Conservation (phyloP, 2,329 filamentous ascomycete species). For the Monosporascus sp. region DNA sequence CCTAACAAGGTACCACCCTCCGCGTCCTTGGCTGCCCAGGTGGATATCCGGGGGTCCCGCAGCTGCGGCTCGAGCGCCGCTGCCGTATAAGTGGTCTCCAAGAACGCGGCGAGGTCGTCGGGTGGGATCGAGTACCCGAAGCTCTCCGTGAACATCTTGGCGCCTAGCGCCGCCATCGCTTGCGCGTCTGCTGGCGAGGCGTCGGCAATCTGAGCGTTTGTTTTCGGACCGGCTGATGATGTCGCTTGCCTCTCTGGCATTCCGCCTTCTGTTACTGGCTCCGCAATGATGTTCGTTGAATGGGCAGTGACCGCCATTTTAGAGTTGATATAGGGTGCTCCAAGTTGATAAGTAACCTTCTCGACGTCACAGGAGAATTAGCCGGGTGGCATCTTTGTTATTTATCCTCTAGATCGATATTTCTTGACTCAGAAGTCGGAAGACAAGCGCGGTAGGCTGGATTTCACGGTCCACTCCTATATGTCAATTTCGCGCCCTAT, state of each 20-base stretch:
- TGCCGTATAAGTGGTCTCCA: conserved; percentile 17
- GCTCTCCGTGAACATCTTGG: conserved; percentile 19
- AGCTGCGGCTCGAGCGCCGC: conserved; percentile 15
- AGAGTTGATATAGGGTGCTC: no score
- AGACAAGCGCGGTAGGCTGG: no score
- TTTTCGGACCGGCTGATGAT: neutral
- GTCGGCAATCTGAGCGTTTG: conserved; percentile 7
- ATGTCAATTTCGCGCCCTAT: no score
- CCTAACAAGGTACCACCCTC: conserved; percentile 12
- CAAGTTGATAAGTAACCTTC: no score
- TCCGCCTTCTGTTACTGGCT: neutral
- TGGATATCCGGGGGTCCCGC: conserved; percentile 11
- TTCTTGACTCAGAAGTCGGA: no score
- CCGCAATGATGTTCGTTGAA: neutral
- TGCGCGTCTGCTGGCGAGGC: conserved; percentile 17
- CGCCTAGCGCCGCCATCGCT: conserved; percentile 20
- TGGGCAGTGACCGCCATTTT: no score
- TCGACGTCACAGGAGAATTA: no score
- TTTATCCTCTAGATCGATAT: no score
- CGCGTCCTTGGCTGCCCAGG: conserved; percentile 17
- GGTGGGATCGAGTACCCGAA: conserved; percentile 20
- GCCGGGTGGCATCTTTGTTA: no score
- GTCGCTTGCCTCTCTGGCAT: neutral
- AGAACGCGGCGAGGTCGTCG: conserved; percentile 17
- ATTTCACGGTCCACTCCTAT: no score